A percentile compares a stretch with the other conserved stretches of the same genome.
These are phyloP conservation scores for Phialophora tarda DNA, from an alignment of 2,329 filamentous ascomycete genomes.

Conservation along the genomic window DNA sequence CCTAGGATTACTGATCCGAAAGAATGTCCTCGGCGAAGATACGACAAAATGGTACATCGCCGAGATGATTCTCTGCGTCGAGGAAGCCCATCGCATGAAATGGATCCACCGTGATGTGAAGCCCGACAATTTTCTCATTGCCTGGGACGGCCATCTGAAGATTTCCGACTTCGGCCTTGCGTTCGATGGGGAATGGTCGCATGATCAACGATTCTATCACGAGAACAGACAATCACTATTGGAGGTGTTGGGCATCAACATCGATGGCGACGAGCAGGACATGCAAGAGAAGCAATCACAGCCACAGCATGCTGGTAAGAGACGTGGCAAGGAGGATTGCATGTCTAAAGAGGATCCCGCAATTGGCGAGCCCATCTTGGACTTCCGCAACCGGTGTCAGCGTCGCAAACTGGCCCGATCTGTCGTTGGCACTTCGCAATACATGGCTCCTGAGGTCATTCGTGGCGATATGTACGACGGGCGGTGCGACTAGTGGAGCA, in stretches of 20 bases:
- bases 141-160: slow-evolving; percentile 84
- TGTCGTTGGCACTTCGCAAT: slow-evolving; percentile 93
- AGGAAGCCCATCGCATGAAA: slow-evolving; percentile 83
- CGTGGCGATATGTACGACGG: slow-evolving; percentile 83
- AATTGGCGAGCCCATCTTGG: slow-evolving; percentile 60
- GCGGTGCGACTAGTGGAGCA: slow-evolving; percentile 95
- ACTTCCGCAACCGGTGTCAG: slow-evolving; percentile 72
- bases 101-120: slow-evolving; percentile 98
- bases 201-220: slow-evolving; percentile 85
- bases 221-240: slow-evolving; percentile 80
- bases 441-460: slow-evolving; percentile 97
- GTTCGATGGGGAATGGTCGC: slow-evolving; percentile 93
- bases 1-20: slow-evolving; percentile 80
- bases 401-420: slow-evolving; percentile 78
- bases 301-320: slow-evolving; percentile 16
- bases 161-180: slow-evolving; percentile 96
- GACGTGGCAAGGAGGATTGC: slow-evolving; percentile 14
- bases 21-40: slow-evolving; percentile 79
- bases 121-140: slow-evolving; percentile 95
- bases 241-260: slow-evolving; percentile 72
- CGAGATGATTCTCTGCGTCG: slow-evolving; percentile 94
- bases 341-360: slow-evolving; percentile 23
- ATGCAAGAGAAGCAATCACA: slow-evolving; percentile 56
- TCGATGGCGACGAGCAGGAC: slow-evolving; percentile 77
- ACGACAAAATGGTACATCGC: slow-evolving; percentile 86